Percentiles rank a stretch among this genome's conserved stretches.
Conservation (phyloP, 2,329 filamentous ascomycete genomes). For the Sporothrix inflata region DNA sequence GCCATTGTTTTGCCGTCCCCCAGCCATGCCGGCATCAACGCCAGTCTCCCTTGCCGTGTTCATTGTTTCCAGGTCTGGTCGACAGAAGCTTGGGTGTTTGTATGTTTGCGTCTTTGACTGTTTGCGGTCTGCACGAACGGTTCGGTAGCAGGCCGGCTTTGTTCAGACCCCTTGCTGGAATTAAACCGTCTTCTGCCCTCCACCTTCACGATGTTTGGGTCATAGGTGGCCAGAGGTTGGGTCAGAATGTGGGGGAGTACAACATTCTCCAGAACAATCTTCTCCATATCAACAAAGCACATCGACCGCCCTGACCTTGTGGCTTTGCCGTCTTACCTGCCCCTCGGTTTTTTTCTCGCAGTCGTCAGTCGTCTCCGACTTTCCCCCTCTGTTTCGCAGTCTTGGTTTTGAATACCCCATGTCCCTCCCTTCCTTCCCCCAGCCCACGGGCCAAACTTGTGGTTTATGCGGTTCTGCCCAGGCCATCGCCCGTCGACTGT, state of each 20-base stretch:
- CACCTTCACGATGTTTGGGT: neutral
- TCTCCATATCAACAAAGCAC: constrained; percentile 4
- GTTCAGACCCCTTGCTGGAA: neutral
- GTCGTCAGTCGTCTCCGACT: neutral
- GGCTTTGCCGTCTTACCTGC: neutral
- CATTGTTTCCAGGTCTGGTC: neutral
- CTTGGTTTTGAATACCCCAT: constrained; percentile 2
- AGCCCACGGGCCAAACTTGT: neutral
- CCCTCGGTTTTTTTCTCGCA: neutral
- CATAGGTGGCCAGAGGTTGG: neutral
- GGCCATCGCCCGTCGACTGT: neutral
- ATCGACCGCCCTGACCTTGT: neutral
- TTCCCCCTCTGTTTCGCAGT: neutral
- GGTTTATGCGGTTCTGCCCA: constrained; percentile 17
- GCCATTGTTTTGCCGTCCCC: neutral
- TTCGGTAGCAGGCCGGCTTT: neutral
- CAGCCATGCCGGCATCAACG: constrained; percentile 5
- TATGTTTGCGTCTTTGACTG: neutral
- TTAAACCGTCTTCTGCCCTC: neutral
- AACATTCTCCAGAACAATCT: constrained; percentile 5
- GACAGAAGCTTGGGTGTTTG: neutral
- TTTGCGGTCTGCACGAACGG: neutral
- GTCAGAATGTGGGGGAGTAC: neutral
- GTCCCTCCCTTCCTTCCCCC: neutral
- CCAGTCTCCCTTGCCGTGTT: neutral